Evolutionary conservation across 164 flowering plant species (phyloP).

Genomic region (Taxillus chinensis): DNA sequence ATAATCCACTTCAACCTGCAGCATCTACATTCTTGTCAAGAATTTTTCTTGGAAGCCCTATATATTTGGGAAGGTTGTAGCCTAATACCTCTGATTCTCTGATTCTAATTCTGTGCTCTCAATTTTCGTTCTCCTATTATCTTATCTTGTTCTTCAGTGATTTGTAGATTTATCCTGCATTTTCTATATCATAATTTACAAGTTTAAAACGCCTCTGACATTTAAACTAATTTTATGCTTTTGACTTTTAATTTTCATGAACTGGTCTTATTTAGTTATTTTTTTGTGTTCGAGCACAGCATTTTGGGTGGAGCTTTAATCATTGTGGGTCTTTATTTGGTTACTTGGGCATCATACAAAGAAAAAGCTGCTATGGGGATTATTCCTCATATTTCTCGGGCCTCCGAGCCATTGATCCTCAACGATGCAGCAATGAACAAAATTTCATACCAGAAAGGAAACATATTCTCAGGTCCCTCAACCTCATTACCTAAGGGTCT

Average conservation of each 20-base stretch:
- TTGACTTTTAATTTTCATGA: too few relatives aligned
- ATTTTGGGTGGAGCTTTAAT: conserved; percentile 71
- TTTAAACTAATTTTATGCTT: too few relatives aligned
- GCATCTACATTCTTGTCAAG: conserved; percentile 81
- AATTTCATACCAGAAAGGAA: conserved; percentile 42
- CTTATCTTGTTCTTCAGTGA: too few relatives aligned
- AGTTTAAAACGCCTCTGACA: too few relatives aligned
- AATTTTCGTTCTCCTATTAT: background rate
- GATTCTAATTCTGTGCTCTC: background rate
- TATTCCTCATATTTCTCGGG: conserved; percentile 17
- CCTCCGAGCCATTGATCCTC: conserved; percentile 43
- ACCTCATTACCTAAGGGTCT: too few relatives aligned
- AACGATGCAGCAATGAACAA: conserved; percentile 30
- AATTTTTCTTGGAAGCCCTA: conserved; percentile 85
- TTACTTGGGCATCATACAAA: conserved; percentile 87
- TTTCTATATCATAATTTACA: too few relatives aligned
- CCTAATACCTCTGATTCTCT: conserved; percentile 1
- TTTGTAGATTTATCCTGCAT: too few relatives aligned
- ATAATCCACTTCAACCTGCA: conserved; percentile 93
- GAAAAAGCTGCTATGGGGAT: conserved; percentile 35
- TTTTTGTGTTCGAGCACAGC: conserved; percentile 32
- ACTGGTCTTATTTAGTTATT: conserved; percentile 1
- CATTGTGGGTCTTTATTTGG: conserved; percentile 80
- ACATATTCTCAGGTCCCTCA: conserved; percentile 27
- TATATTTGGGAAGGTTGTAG: conserved; percentile 84